These are phyloP conservation scores for Coniella vitis DNA, from an alignment of 2,329 filamentous ascomycete genomes.

Conservation along the genomic window DNA sequence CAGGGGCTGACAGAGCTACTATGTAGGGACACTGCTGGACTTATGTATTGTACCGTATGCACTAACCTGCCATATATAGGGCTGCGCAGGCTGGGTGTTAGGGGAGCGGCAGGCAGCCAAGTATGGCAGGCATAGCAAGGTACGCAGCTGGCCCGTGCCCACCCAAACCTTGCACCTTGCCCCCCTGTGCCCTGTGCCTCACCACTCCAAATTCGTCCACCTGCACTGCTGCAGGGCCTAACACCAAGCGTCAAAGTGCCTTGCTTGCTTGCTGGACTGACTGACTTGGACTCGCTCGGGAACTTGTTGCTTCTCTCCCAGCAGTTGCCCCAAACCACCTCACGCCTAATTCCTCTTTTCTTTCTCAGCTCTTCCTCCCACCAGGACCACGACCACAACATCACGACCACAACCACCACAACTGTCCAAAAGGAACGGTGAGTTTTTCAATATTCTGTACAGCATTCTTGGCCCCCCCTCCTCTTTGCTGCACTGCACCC, in stretches of 20 bases:
- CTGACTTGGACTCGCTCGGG: neutral
- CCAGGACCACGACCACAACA: neutral
- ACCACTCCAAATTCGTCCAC: slow-evolving; percentile 12
- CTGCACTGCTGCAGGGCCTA: slow-evolving; percentile 1
- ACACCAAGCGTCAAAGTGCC: neutral
- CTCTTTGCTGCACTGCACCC: slow-evolving; percentile 7
- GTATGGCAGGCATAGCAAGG: neutral
- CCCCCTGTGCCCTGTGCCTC: slow-evolving; percentile 1
- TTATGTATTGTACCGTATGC: no score
- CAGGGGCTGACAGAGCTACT: neutral
- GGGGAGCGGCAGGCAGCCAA: neutral
- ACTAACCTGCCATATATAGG: no score
- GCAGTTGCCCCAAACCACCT: neutral
- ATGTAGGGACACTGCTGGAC: neutral
- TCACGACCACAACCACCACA: slow-evolving; percentile 4
- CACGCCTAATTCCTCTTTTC: neutral
- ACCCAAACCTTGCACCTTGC: neutral
- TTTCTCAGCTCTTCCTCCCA: neutral
- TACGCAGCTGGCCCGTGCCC: neutral
- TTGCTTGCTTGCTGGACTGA: neutral
- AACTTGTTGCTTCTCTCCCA: neutral
- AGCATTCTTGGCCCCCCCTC: slow-evolving; percentile 1
- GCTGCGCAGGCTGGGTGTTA: neutral
- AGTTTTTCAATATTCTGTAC: no score
- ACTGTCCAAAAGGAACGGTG: neutral